phyloP scores from a whole-genome alignment of 345 rosid species.

The Punica granatum region DNA sequence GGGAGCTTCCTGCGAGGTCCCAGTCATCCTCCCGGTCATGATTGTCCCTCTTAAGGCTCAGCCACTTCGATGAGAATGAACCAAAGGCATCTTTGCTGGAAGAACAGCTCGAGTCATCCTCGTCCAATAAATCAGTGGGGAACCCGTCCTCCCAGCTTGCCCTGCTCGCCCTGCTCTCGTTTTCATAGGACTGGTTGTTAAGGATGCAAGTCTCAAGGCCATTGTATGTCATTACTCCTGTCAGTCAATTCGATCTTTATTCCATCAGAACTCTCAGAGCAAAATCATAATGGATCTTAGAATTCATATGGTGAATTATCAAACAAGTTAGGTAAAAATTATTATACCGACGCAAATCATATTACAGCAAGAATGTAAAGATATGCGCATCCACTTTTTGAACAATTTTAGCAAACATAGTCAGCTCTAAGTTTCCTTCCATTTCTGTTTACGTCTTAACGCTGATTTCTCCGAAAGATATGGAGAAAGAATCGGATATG shows the following conservation, averaged over 20 bases:
- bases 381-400: neutral
- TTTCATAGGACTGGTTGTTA: conserved; percentile 74
- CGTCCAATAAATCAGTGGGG: conserved; percentile 66
- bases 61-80: conserved; percentile 83
- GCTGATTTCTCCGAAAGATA: neutral
- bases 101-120: conserved; percentile 79
- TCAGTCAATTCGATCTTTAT: conserved; percentile 10
- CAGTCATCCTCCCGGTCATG: conserved; percentile 38
- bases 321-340: neutral
- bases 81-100: conserved; percentile 91
- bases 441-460: neutral
- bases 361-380: neutral
- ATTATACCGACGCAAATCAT: neutral
- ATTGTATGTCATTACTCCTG: conserved; percentile 76
- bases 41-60: conserved; percentile 43
- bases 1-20: conserved; percentile 53
- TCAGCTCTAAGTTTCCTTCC: neutral
- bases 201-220: conserved; percentile 83
- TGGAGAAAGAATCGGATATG: neutral
- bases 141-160: conserved; percentile 80
- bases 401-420: neutral
- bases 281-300: neutral
- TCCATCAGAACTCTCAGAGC: conserved; percentile 1
- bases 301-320: neutral
- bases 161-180: conserved; percentile 72